Evolutionary conservation across 148 eudicot species (phyloP).

Genomic region (Drosera capensis): DNA sequence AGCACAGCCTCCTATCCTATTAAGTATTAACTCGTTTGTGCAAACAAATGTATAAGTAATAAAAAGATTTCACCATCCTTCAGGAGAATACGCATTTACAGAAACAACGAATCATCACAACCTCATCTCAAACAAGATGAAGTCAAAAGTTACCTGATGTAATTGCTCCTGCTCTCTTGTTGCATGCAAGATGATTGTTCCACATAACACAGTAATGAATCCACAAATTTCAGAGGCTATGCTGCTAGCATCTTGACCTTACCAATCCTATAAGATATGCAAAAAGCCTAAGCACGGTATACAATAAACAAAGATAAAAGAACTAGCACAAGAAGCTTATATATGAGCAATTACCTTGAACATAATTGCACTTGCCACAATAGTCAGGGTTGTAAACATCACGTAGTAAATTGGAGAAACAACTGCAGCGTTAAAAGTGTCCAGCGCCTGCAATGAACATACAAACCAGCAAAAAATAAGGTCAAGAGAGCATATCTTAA

Average conservation of each 20-base stretch:
- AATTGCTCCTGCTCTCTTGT: conserved; percentile 8
- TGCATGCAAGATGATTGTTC: conserved; percentile 42
- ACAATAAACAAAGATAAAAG: conserved; percentile 1
- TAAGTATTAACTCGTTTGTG: too few species aligned
- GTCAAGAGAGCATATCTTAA: too few species aligned
- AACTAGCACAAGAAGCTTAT: neutral
- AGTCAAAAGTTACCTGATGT: conserved; percentile 1
- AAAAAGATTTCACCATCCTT: too few species aligned
- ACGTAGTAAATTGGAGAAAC: conserved; percentile 68
- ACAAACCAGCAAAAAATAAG: too few species aligned
- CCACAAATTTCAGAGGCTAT: conserved; percentile 60
- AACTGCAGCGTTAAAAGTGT: conserved; percentile 45
- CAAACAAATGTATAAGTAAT: too few species aligned
- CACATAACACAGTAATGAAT: conserved; percentile 53
- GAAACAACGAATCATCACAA: too few species aligned
- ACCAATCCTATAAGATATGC: conserved; percentile 33
- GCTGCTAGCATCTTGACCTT: conserved; percentile 51
- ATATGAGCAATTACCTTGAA: conserved; percentile 30
- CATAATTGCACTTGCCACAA: conserved; percentile 57
- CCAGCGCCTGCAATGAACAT: conserved; percentile 36
- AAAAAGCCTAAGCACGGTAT: conserved; percentile 3
- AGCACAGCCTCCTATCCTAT: too few species aligned
- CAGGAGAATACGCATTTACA: too few species aligned
- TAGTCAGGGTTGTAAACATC: conserved; percentile 57
- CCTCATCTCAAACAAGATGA: too few species aligned